phyloP scores from a whole-genome alignment of 106 monocot species.

The Phalaenopsis equestris region DNA sequence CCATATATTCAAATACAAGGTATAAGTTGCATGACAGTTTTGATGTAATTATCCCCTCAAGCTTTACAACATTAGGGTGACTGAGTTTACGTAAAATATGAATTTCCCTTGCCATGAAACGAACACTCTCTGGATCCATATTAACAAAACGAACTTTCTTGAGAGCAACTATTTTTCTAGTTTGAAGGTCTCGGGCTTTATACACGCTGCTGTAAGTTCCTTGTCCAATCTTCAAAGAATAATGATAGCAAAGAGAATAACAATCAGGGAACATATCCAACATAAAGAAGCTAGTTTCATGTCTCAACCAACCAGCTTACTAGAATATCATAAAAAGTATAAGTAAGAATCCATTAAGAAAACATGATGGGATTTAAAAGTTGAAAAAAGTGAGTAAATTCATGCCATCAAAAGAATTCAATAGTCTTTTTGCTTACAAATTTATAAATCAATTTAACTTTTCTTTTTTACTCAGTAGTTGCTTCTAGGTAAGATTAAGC shows the following conservation, averaged over 20 bases:
- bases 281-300: too few species aligned
- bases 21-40: conserved; percentile 41
- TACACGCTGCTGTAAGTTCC: conserved; percentile 64
- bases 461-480: background rate
- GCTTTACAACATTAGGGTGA: conserved; percentile 56
- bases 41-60: conserved; percentile 46
- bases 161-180: conserved; percentile 46
- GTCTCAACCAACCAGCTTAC: too few species aligned
- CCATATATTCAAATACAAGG: conserved; percentile 68
- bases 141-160: conserved; percentile 58
- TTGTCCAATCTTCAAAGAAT: conserved; percentile 49
- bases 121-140: conserved; percentile 64
- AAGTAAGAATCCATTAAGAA: background rate
- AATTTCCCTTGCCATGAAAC: conserved; percentile 69
- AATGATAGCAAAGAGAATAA: background rate
- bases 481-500: too few species aligned
- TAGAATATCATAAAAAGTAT: too few species aligned
- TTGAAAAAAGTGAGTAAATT: background rate
- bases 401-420: background rate
- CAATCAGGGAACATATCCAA: too few species aligned
- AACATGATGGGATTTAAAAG: background rate
- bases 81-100: conserved; percentile 39
- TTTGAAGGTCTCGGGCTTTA: conserved; percentile 43
- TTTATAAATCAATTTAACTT: background rate
- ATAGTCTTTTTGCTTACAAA: background rate